Conservation (phyloP, 257 asterid genomes). For the Solanum piurae region DNA sequence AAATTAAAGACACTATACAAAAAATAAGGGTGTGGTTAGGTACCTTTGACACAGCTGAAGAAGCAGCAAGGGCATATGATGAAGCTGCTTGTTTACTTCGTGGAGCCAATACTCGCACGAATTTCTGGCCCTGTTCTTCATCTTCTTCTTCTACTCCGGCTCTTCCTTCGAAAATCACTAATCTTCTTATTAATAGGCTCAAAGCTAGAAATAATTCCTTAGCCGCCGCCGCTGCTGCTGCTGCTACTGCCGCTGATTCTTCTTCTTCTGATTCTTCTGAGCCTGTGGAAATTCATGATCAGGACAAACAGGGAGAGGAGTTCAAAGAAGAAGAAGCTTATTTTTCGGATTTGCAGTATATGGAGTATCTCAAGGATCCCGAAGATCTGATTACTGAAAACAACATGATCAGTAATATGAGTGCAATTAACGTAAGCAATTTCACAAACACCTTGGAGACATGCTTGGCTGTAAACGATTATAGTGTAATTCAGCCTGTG, state of each 20-base stretch:
- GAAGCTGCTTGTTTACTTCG: constrained; percentile 76
- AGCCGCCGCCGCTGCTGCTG: not conserved
- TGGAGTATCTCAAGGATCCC: constrained; percentile 48
- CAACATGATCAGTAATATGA: not conserved
- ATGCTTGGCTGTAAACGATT: not conserved
- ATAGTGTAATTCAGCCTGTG: constrained; percentile 5
- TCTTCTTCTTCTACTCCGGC: constrained; percentile 39
- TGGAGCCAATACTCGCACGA: constrained; percentile 73
- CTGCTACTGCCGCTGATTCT: too few species aligned
- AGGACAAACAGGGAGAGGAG: not conserved
- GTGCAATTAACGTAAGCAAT: not conserved
- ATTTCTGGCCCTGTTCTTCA: constrained; percentile 59
- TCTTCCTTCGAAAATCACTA: constrained; percentile 61
- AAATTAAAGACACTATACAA: constrained; percentile 10
- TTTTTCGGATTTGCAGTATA: constrained; percentile 33
- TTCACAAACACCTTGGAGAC: not conserved
- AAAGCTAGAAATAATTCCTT: constrained; percentile 49
- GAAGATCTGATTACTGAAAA: constrained; percentile 24
- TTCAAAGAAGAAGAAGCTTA: constrained; percentile 18
- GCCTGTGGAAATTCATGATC: not conserved
- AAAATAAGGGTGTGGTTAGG: constrained; percentile 11
- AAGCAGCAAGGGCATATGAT: constrained; percentile 15
- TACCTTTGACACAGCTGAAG: constrained; percentile 12
- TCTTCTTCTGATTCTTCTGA: not conserved
- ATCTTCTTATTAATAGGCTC: constrained; percentile 55